A percentile compares a stretch with the other conserved stretches of the same genome.
Conservation (phyloP, 768 basidiomycete species). For the Cystofilobasidium capitatum region DNA sequence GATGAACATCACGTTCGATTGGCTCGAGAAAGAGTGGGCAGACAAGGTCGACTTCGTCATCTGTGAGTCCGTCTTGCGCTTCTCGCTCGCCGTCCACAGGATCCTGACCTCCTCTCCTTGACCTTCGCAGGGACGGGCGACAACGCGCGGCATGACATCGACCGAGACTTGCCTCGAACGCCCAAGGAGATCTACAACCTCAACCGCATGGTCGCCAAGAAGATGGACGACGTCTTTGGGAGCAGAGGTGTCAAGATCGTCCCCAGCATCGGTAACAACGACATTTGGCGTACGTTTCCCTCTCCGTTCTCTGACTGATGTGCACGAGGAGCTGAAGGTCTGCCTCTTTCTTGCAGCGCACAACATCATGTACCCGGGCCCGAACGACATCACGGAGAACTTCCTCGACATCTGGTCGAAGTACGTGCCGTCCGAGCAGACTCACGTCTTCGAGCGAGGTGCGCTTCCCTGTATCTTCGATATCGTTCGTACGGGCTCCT, state of each 20-base stretch:
- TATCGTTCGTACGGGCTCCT: background rate
- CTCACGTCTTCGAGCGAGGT: constrained; percentile 17
- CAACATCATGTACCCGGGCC: constrained; percentile 42
- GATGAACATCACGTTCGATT: constrained; percentile 74
- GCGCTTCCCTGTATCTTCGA: background rate
- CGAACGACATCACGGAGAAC: constrained; percentile 43
- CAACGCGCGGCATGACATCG: constrained; percentile 65
- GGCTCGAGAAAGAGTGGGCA: constrained; percentile 66
- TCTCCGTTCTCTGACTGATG: background rate
- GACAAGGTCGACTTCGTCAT: constrained; percentile 82
- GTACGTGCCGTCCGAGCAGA: constrained; percentile 62
- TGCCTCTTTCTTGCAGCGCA: constrained; percentile 36
- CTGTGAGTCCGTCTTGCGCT: constrained; percentile 40
- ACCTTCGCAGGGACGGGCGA: constrained; percentile 40
- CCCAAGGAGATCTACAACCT: constrained; percentile 65
- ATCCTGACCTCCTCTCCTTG: constrained; percentile 32
- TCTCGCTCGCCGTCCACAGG: constrained; percentile 33
- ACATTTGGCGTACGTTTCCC: constrained; percentile 20
- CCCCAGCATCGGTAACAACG: constrained; percentile 83
- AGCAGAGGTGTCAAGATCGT: constrained; percentile 64
- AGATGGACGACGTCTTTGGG: constrained; percentile 66
- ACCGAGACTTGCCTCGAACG: constrained; percentile 68
- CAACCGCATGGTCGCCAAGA: constrained; percentile 56
- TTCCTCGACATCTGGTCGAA: constrained; percentile 67
- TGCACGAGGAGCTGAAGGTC: background rate